Base-by-base conservation (phyloP, 345 rosid species). In the Anacardium occidentale region DNA sequence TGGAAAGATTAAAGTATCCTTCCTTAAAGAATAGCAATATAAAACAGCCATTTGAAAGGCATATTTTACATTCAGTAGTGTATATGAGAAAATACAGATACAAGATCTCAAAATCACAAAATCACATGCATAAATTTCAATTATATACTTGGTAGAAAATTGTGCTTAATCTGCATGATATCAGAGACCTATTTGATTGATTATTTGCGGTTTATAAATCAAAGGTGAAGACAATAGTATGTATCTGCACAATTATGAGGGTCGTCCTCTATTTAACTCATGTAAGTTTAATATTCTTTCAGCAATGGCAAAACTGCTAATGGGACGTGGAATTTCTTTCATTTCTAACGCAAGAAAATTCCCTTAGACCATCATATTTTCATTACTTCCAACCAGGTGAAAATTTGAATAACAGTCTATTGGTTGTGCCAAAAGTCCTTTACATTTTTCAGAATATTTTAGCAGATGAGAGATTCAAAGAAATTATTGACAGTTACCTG, bases 1-100 rank as follows among this genome's bases (percentile, higher is more conserved):
- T 74, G 80, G 74, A 81, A 90, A 82, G 85, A 86, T 94, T 74
- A 86, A 76, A 74, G 98, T 94, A 78, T 87, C 86, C 87, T 81
- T 5, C 64, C 32, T 45, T 58, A 11, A 59, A 55, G 21, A 24
- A 42, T 24, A 13, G 44, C 32, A 69, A 44, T n/a, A 9, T 25
- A 57, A 44, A 54, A 55, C 14, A 42, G 63, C 21, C 21, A 55
- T 54, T 55, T 40, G 5, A 11, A 57, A 54, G 20, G 37, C 14
- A 15, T 15, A 37, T 21, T 68, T 45, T 26, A 17, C 45, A 37
- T 68, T 53, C 58, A 50, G 34, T 9, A 26, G 44, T 32, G 13
- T 18, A 66, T 20, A 51, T 29, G 13, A 25, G 50, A 26, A 20
- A 9, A 20, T 26, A 47, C 10, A 13, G 9, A 12, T 29, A 44